Base-by-base conservation (phyloP, 2,329 filamentous ascomycete species). In the Cordyceps pruinosa region DNA sequence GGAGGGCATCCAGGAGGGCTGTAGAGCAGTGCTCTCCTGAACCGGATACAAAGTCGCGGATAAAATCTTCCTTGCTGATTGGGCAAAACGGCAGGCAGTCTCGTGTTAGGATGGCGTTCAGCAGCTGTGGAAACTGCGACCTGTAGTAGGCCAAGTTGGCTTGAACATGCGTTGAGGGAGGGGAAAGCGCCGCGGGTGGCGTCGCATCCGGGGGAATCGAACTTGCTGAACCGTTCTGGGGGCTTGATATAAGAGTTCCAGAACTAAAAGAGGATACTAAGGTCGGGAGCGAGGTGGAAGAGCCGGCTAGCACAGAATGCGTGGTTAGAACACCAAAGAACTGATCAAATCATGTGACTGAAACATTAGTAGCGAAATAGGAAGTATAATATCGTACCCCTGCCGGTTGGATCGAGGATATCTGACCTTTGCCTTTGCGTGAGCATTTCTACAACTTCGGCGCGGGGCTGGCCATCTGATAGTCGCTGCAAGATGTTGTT, bases 41-140 rank as follows among this genome's bases (percentile, higher is more conserved):
- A 5, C 19, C 21, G 12, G 54, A 26, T 12, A 44, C 45, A 4
- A 56, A 26, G 8, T 50, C 28, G 12, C 28, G 37, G 6, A 23
- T 15, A 17, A 50, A 25, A 10, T 44, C 45, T 9, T 28, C 19
- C 4, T 30, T 42, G 35, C 15, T 26, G 10, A 56, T 42, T 1
- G 54, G 54, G 26, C 54, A 56, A 12, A 56, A 56, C 1, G 25
- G 44, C 1, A 56, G 46, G 28, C 26, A 50, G n/a, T 56, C 46
- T 12, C 46, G 26, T 5, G 45, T 28, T 9, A 56, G 54, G 2
- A 56, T 56, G 21, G n/a, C 15, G 28, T 56, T 35, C 1, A 56
- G 28, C 2, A 56, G 54, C 19, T 39, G 34, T 3, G 54, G 54
- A 9, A 56, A 28, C 13, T 44, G 54, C 7, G 15, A 13, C 35